Percentiles rank a stretch among this genome's conserved stretches.
phyloP scores from a whole-genome alignment of 129 eudicot species.

The Calendula officinalis region DNA sequence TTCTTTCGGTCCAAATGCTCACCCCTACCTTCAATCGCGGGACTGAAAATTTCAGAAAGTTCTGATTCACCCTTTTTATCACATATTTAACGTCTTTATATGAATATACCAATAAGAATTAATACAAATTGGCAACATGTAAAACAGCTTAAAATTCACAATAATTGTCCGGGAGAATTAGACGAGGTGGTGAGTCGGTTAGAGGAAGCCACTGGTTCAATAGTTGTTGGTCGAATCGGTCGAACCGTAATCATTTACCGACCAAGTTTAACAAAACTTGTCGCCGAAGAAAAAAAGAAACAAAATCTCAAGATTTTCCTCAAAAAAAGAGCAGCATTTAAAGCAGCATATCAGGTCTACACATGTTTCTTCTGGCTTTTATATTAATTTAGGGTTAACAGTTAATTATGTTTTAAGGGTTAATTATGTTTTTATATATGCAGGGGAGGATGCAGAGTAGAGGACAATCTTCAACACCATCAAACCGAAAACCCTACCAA shows the following conservation, averaged over 20 bases:
- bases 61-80: too few species aligned
- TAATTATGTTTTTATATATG: conserved; percentile 6
- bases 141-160: conserved; percentile 69
- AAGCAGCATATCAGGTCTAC: conserved; percentile 43
- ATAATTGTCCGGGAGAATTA: conserved; percentile 65
- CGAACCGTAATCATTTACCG: conserved; percentile 75
- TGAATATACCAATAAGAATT: too few species aligned
- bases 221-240: conserved; percentile 70
- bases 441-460: conserved; percentile 34
- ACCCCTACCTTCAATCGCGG: too few species aligned
- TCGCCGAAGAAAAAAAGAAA: conserved; percentile 74
- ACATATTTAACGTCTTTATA: too few species aligned
- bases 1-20: too few species aligned
- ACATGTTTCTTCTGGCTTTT: background rate
- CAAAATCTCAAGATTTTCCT: conserved; percentile 39
- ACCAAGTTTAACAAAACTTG: conserved; percentile 66
- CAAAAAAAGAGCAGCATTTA: conserved; percentile 37
- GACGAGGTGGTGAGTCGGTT: conserved; percentile 68
- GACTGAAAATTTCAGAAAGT: too few species aligned
- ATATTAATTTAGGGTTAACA: too few species aligned
- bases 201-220: conserved; percentile 71
- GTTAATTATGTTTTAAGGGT: background rate
- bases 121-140: background rate
- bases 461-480: conserved; percentile 26
- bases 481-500: conserved; percentile 23